Percentiles rank a stretch among this genome's conserved stretches.
phyloP scores from a whole-genome alignment of 345 rosid species.

The Eucalyptus curtisii region DNA sequence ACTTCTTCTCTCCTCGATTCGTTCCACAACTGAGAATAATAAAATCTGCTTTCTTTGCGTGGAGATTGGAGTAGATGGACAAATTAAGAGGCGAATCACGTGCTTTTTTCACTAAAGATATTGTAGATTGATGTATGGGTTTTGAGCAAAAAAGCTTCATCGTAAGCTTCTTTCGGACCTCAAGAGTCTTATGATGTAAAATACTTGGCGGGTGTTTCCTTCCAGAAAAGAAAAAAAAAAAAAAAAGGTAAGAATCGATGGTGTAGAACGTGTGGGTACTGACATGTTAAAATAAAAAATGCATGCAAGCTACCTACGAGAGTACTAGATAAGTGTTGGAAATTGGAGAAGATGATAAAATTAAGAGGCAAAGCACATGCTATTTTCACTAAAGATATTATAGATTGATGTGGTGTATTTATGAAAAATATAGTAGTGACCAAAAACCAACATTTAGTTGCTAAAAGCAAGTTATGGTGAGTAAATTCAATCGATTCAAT shows the following conservation, averaged over 20 bases:
- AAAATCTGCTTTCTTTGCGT: background rate
- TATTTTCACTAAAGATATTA: background rate
- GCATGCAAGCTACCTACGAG: too few species aligned
- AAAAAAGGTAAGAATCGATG: too few species aligned
- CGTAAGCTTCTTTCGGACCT: too few species aligned
- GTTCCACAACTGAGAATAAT: background rate
- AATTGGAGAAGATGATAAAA: background rate
- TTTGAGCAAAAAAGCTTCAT: too few species aligned
- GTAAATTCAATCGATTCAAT: background rate
- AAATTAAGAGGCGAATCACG: background rate
- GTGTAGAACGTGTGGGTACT: too few species aligned
- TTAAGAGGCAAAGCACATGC: background rate
- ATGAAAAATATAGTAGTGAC: background rate
- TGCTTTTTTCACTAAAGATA: background rate
- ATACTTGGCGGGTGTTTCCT: too few species aligned
- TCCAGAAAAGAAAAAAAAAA: too few species aligned
- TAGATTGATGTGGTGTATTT: background rate
- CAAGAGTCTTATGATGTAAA: too few species aligned
- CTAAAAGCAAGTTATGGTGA: background rate
- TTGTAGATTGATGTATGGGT: background rate
- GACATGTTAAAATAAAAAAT: too few species aligned
- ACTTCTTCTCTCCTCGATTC: background rate
- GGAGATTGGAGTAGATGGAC: background rate
- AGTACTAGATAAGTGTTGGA: background rate
- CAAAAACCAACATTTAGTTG: rapidly evolving